Conservation (phyloP, 2,329 filamentous ascomycete species). For the Penicillium glabrum region DNA sequence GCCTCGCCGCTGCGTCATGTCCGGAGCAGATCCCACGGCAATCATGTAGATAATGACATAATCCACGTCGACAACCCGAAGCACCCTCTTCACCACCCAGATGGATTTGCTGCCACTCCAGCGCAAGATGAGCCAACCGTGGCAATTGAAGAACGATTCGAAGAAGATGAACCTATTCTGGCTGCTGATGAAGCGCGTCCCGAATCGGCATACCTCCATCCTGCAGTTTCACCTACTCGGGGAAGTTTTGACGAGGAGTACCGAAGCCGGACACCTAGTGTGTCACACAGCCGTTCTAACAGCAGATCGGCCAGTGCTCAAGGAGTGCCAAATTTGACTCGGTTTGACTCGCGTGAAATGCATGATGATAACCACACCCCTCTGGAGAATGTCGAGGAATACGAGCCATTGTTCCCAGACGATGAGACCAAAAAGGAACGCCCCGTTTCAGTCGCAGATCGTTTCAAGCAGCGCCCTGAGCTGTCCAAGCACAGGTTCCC, state of each 20-base stretch:
- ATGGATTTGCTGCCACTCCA: constrained; percentile 51
- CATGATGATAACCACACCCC: constrained; percentile 61
- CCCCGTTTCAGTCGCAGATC: constrained; percentile 53
- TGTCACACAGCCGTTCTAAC: constrained; percentile 62
- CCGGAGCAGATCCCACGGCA: constrained; percentile 13
- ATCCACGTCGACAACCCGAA: constrained; percentile 76
- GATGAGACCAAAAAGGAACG: constrained; percentile 64
- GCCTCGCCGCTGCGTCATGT: constrained; percentile 8
- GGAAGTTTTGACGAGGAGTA: constrained; percentile 56
- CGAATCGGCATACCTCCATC: constrained; percentile 66
- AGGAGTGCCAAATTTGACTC: constrained; percentile 54
- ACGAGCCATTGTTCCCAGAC: constrained; percentile 88
- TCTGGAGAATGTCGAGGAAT: constrained; percentile 86
- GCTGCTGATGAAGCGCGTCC: constrained; percentile 82
- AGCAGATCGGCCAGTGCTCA: constrained; percentile 66
- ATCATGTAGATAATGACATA: constrained; percentile 39
- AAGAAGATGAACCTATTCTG: constrained; percentile 75
- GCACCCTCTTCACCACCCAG: constrained; percentile 42
- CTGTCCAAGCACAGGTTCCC: constrained; percentile 72
- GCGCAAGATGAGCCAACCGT: constrained; percentile 51
- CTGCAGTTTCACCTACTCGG: constrained; percentile 75
- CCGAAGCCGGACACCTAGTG: constrained; percentile 54
- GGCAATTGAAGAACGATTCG: constrained; percentile 50
- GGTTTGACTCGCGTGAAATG: constrained; percentile 55
- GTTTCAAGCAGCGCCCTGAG: constrained; percentile 55